Evolutionary conservation across 1,139 yeast genomes (phyloP).

Genomic region (Saccharomyces hybrid): DNA sequence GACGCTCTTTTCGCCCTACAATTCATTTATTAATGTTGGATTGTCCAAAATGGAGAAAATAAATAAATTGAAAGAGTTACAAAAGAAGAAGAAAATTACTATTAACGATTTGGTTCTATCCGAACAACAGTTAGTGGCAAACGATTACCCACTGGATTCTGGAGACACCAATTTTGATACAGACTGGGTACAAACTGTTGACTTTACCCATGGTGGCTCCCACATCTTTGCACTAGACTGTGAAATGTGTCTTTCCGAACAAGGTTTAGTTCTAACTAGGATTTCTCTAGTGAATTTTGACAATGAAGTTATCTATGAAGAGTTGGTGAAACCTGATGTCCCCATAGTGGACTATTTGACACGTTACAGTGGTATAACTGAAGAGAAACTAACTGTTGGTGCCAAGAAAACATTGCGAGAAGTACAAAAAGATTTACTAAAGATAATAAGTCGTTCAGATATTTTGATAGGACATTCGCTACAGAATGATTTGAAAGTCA

Average conservation of each 20-base stretch:
- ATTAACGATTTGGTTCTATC: slow-evolving; percentile 49
- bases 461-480: slow-evolving; percentile 67
- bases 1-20: slow-evolving; percentile 47
- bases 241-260: slow-evolving; percentile 72
- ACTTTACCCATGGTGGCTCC: slow-evolving; percentile 47
- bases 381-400: slow-evolving; percentile 44
- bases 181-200: slow-evolving; percentile 54
- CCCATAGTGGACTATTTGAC: slow-evolving; percentile 76
- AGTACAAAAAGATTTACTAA: slow-evolving; percentile 51
- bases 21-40: slow-evolving; percentile 50
- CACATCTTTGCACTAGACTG: slow-evolving; percentile 80
- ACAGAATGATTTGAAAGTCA: slow-evolving; percentile 57
- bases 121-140: slow-evolving; percentile 39
- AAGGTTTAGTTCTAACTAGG: slow-evolving; percentile 65
- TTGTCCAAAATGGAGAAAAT: slow-evolving; percentile 50
- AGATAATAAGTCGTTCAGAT: slow-evolving; percentile 44
- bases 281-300: slow-evolving; percentile 65
- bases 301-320: slow-evolving; percentile 55
- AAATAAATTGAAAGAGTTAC: slow-evolving; percentile 33
- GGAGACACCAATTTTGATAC: slow-evolving; percentile 9
- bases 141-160: slow-evolving; percentile 58
- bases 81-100: slow-evolving; percentile 37
- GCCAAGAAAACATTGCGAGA: slow-evolving; percentile 63
- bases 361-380: slow-evolving; percentile 78
- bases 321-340: slow-evolving; percentile 67